These are phyloP conservation scores for Puccinia polysora DNA, from an alignment of 1,284 basidiomycete species.

Conservation along the genomic window DNA sequence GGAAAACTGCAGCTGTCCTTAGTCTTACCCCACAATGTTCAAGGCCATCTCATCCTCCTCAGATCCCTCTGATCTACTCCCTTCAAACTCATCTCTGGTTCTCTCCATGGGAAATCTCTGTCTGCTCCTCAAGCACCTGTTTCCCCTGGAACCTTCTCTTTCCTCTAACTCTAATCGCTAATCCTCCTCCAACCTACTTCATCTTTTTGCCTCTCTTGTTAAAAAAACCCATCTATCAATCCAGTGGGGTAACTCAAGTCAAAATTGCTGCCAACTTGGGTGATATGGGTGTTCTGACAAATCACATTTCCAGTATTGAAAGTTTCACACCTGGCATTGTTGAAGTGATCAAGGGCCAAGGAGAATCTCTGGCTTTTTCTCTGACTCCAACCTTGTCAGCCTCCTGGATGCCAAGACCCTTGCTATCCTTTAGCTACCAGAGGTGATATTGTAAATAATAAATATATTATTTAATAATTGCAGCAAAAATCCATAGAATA, in stretches of 20 bases:
- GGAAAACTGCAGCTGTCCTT: slow-evolving; percentile 85
- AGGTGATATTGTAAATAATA: no score
- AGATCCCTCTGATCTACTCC: neutral
- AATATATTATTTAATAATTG: no score
- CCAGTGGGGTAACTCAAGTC: slow-evolving; percentile 83
- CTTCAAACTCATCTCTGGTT: neutral
- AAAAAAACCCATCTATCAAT: slow-evolving; percentile 82
- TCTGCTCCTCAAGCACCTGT: no score
- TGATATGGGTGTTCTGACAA: slow-evolving; percentile 96
- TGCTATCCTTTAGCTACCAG: no score
- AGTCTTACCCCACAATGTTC: slow-evolving; percentile 84
- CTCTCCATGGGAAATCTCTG: neutral
- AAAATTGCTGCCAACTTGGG: slow-evolving; percentile 88
- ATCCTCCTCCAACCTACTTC: neutral
- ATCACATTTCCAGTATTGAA: slow-evolving; percentile 91
- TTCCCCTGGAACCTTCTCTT: no score
- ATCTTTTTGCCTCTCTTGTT: neutral
- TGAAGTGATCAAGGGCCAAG: slow-evolving; percentile 78
- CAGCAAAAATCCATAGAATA: no score
- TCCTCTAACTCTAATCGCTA: neutral
- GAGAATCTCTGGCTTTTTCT: no score
- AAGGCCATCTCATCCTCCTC: slow-evolving; percentile 51
- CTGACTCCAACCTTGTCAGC: no score
- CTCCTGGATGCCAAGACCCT: no score
- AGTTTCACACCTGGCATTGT: slow-evolving; percentile 84